Evolutionary conservation across 768 basidiomycete genomes (phyloP), one percentile per base, ranked within the genome.

Genomic region (Hypholoma fasciculare): DNA sequence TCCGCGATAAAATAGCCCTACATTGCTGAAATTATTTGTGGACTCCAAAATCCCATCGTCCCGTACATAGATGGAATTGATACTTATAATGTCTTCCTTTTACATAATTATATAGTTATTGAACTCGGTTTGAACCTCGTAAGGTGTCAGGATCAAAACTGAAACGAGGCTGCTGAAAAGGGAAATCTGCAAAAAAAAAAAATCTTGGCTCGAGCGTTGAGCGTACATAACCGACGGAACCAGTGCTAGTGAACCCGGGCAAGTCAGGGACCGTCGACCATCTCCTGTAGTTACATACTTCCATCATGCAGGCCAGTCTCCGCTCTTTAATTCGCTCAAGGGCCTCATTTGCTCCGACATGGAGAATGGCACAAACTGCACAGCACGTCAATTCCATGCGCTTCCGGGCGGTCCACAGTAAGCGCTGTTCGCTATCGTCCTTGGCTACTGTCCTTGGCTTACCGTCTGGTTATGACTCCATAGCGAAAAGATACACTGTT

Each of bases 401-500:
- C 65, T 71, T 77, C 51, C 80, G 88, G 58, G 82, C 82, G 23
- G 69, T 87, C 60, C 77, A 87, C 68, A 88, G 88, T 89, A 69
- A 17, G 54, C 20, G 12, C 30, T 42, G 39, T 39, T 37, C 12
- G n/a, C 20, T 47, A 7, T 26, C 38, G 43, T 3, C 16, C 20
- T 9, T 57, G 49, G 23, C 50, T 40, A 20, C 12, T 23, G 23
- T 23, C 23, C 23, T 23, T 23, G 23, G 23, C n/a, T 20, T 34
- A 50, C 36, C 43, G 19, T 16, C 19, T 43, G 14, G 44, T 42
- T 59, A 54, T 14, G 7, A 26, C 50, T 59, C 61, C 17, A 47
- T 67, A 92, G 92, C 86, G 42, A 89, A 87, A 72, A 83, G 82
- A 65, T 99, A 88, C 75, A 92, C 96, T 1, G 74, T 72, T 46